Evolutionary conservation across 352 stramenopile genomes (phyloP).

Genomic region (Globisporangium canariense): DNA sequence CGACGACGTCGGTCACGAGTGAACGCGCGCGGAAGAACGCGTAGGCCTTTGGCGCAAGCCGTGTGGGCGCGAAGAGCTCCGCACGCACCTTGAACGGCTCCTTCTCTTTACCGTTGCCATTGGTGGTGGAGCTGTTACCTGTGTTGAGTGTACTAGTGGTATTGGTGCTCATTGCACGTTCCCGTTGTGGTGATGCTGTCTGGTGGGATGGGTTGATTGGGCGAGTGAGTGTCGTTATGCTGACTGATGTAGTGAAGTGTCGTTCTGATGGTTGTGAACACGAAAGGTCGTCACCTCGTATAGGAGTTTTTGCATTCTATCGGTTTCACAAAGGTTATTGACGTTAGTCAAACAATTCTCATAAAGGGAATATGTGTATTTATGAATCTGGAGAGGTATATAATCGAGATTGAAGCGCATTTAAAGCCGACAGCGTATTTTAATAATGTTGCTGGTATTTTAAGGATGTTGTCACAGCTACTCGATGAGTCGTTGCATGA

Average conservation of each 20-base stretch:
- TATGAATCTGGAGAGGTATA: not conserved
- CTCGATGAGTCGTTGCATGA: too few species aligned
- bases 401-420: not conserved
- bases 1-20: slow-evolving; percentile 12
- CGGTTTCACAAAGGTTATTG: too few species aligned
- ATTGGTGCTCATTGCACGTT: not conserved
- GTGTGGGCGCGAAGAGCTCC: slow-evolving; percentile 11
- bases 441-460: not conserved
- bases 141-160: not conserved
- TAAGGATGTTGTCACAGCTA: too few species aligned
- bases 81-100: slow-evolving; percentile 11
- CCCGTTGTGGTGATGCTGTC: too few species aligned
- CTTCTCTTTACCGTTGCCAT: slow-evolving; percentile 5
- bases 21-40: slow-evolving; percentile 8
- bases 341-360: not conserved
- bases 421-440: not conserved
- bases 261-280: not conserved
- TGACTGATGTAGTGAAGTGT: not conserved
- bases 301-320: too few species aligned
- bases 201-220: too few species aligned
- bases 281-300: not conserved
- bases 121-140: not conserved
- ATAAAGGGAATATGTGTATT: not conserved
- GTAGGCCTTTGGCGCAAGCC: slow-evolving; percentile 4
- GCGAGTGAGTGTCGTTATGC: not conserved